Evolutionary conservation across 306 rosid genomes (phyloP).

Genomic region (Elaeagnus macrophylla): DNA sequence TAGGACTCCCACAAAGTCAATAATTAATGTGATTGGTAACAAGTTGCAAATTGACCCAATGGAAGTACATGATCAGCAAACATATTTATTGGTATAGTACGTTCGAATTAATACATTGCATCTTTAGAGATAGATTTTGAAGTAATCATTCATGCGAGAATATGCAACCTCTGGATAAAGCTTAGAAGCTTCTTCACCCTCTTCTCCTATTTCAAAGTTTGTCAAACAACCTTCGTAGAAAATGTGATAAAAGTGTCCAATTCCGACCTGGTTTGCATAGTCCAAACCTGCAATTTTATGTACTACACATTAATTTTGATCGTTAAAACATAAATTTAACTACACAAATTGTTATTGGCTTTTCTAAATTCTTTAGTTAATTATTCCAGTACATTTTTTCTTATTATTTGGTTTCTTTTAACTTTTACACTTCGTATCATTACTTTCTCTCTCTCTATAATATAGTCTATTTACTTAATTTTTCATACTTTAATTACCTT

Average conservation of each 20-base stretch:
- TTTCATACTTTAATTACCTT: too few species aligned
- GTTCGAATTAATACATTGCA: background rate
- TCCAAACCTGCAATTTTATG: constrained; percentile 36
- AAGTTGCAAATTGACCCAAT: too few species aligned
- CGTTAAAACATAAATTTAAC: too few species aligned
- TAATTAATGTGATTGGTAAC: too few species aligned
- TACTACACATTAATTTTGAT: background rate
- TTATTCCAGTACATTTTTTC: too few species aligned
- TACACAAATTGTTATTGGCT: too few species aligned
- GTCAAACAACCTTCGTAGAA: constrained; percentile 72
- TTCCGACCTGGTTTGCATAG: constrained; percentile 42
- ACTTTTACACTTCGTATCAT: too few species aligned
- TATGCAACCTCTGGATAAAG: constrained; percentile 79
- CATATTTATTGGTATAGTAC: background rate
- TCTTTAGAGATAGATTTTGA: constrained; percentile 26
- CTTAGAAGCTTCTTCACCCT: constrained; percentile 70
- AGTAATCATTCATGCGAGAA: constrained; percentile 59
- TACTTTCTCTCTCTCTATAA: too few species aligned
- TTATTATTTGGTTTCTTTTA: too few species aligned
- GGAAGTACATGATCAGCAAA: background rate
- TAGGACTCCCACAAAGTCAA: too few species aligned
- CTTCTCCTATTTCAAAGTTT: constrained; percentile 55
- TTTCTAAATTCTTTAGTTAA: too few species aligned
- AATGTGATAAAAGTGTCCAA: constrained; percentile 62
- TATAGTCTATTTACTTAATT: too few species aligned